Percentiles rank a stretch among this genome's conserved stretches.
Conservation (phyloP, 139 green algal genomes). For the Edaphochlamys debaryana region DNA sequence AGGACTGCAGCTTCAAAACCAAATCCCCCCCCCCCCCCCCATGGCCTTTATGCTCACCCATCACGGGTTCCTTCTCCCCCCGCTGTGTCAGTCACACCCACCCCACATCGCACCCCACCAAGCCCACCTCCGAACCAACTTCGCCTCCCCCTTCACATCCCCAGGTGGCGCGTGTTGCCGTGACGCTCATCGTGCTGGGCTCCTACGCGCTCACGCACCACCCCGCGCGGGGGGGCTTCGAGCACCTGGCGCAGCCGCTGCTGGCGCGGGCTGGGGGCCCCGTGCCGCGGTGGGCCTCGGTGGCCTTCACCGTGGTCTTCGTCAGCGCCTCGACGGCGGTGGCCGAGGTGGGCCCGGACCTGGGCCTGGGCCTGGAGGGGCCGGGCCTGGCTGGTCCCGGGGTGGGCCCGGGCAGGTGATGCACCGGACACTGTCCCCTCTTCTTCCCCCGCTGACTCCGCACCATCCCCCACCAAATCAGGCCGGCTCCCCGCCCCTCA, state of each 20-base stretch:
- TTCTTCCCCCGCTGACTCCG: too few relatives aligned
- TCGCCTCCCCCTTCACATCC: too few relatives aligned
- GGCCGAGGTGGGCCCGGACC: conserved; percentile 62
- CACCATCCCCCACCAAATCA: too few relatives aligned
- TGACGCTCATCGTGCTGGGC: conserved; percentile 26
- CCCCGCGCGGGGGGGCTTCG: conserved; percentile 29
- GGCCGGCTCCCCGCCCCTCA: too few relatives aligned
- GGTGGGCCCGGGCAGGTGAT: too few relatives aligned
- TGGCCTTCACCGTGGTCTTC: conserved; percentile 33
- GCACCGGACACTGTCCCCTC: too few relatives aligned
- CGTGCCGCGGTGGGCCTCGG: neutral
- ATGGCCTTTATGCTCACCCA: too few relatives aligned
- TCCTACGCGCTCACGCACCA: conserved; percentile 30
- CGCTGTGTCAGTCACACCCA: neutral
- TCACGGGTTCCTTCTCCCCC: too few relatives aligned
- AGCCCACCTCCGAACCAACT: neutral
- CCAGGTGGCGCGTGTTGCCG: conserved; percentile 20
- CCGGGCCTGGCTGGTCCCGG: too few relatives aligned
- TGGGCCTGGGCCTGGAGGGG: too few relatives aligned
- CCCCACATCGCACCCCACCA: neutral
- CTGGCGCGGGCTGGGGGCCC: neutral
- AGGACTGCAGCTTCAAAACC: too few relatives aligned
- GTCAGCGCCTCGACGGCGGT: conserved; percentile 50
- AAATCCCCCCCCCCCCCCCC: neutral
- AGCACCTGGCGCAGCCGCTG: neutral